phyloP scores from a whole-genome alignment of 1,139 yeast genomes.

The Zygosaccharomyces sapae region DNA sequence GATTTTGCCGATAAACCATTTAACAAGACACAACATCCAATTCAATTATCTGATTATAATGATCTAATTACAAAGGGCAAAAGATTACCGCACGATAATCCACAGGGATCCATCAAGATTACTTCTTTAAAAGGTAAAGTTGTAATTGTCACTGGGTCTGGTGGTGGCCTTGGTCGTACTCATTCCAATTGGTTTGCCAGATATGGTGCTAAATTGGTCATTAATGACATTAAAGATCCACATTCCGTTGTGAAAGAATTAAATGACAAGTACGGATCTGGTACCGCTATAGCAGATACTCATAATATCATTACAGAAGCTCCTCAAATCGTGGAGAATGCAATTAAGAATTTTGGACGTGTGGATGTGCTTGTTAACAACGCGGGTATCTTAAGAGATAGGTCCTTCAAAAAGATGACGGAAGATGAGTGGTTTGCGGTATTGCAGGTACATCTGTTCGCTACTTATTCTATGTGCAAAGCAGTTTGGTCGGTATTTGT shows the following conservation, averaged over 20 bases:
- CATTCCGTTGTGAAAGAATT: slow-evolving; percentile 73
- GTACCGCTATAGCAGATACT: slow-evolving; percentile 75
- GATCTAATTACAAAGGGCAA: slow-evolving; percentile 52
- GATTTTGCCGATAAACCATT: slow-evolving; percentile 59
- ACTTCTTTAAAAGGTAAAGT: slow-evolving; percentile 73
- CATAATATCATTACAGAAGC: slow-evolving; percentile 82
- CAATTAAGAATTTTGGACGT: slow-evolving; percentile 71
- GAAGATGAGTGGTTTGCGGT: slow-evolving; percentile 83
- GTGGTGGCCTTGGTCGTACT: slow-evolving; percentile 90
- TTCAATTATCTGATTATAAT: slow-evolving; percentile 55
- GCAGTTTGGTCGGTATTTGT: slow-evolving; percentile 90
- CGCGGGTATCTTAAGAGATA: slow-evolving; percentile 92
- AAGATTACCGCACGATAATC: slow-evolving; percentile 44
- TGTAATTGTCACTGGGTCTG: slow-evolving; percentile 92
- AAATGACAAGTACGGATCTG: slow-evolving; percentile 55
- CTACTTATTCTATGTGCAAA: slow-evolving; percentile 77
- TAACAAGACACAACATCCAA: slow-evolving; percentile 62
- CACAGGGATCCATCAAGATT: slow-evolving; percentile 50
- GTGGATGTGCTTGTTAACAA: slow-evolving; percentile 86
- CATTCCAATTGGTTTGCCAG: slow-evolving; percentile 82
- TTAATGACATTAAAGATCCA: slow-evolving; percentile 84
- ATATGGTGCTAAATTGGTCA: slow-evolving; percentile 93
- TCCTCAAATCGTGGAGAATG: slow-evolving; percentile 72
- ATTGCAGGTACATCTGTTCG: slow-evolving; percentile 74
- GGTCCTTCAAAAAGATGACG: slow-evolving; percentile 79